Conservation (phyloP, 306 rosid genomes). For the Inga leiocalycina region DNA sequence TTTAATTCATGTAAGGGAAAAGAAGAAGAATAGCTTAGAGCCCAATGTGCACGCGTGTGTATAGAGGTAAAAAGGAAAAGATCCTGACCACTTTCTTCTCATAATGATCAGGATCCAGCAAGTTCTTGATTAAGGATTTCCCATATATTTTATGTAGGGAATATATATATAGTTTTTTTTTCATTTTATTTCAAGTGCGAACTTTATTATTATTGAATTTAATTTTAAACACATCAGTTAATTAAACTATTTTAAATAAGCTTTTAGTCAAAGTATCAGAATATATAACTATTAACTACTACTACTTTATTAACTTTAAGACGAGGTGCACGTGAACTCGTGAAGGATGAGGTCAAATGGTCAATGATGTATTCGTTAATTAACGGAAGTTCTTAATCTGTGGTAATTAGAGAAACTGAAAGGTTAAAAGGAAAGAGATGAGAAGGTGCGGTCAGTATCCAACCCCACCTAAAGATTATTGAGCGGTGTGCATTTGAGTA, state of each 20-base stretch:
- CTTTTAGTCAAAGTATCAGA: background rate
- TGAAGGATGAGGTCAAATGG: slow-evolving; percentile 28
- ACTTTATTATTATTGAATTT: background rate
- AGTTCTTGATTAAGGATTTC: background rate
- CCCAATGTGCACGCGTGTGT: background rate
- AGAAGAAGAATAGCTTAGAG: background rate
- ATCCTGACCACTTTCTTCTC: background rate
- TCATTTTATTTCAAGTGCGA: background rate
- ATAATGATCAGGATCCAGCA: background rate
- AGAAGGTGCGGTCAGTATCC: slow-evolving; percentile 31
- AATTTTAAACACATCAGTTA: background rate
- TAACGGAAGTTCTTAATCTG: background rate
- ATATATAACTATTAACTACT: background rate
- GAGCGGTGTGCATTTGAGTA: background rate
- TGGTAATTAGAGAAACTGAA: background rate
- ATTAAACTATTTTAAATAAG: background rate
- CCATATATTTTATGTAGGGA: background rate
- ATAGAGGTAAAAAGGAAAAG: background rate
- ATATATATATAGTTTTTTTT: background rate
- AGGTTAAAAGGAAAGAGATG: background rate
- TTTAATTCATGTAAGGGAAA: background rate
- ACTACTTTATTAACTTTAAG: slow-evolving; percentile 5
- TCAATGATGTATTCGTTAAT: slow-evolving; percentile 22
- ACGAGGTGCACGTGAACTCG: slow-evolving; percentile 40
- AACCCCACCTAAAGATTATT: background rate